These are phyloP conservation scores for Fragilaria crotonensis DNA, from an alignment of 108 stramenopile genomes.

Conservation along the genomic window DNA sequence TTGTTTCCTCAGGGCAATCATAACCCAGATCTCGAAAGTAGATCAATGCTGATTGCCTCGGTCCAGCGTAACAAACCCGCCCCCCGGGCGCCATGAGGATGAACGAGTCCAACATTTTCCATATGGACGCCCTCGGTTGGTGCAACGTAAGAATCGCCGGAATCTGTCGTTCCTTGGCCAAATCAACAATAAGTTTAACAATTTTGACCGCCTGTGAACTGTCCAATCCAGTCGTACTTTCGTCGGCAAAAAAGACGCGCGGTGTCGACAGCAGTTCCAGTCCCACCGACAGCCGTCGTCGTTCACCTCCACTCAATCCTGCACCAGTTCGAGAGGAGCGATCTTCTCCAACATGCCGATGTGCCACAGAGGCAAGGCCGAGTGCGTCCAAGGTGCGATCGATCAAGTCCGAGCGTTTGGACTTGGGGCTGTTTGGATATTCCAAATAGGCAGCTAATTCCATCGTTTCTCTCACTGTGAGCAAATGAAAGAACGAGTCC, in stretches of 20 bases:
- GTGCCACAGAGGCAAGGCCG: slow-evolving; percentile 41
- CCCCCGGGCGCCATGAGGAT: slow-evolving; percentile 72
- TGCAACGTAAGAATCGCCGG: slow-evolving; percentile 63
- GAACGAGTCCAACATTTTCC: slow-evolving; percentile 48
- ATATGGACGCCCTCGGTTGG: slow-evolving; percentile 70
- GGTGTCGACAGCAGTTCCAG: slow-evolving; percentile 61
- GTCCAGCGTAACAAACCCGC: slow-evolving; percentile 58
- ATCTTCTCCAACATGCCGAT: slow-evolving; percentile 56
- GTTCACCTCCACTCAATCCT: slow-evolving; percentile 74
- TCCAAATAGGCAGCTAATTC: slow-evolving; percentile 69
- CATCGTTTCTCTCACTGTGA: slow-evolving; percentile 74
- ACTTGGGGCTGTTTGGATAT: slow-evolving; percentile 20
- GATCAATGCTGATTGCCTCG: slow-evolving; percentile 24
- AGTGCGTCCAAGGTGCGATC: slow-evolving; percentile 40
- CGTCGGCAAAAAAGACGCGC: slow-evolving; percentile 66
- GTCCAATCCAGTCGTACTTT: slow-evolving; percentile 81
- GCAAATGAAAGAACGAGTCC: slow-evolving; percentile 72
- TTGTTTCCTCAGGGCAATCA: slow-evolving; percentile 56
- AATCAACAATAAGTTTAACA: slow-evolving; percentile 35
- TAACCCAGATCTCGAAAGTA: slow-evolving; percentile 65
- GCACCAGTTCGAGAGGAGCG: slow-evolving; percentile 19
- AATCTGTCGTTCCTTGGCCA: slow-evolving; percentile 48
- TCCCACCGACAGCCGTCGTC: slow-evolving; percentile 71
- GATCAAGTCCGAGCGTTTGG: slow-evolving; percentile 29
- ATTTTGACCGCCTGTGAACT: slow-evolving; percentile 54